Evolutionary conservation across 2,329 filamentous ascomycete species (phyloP).

Genomic region (Sordariomycetes sp.): DNA sequence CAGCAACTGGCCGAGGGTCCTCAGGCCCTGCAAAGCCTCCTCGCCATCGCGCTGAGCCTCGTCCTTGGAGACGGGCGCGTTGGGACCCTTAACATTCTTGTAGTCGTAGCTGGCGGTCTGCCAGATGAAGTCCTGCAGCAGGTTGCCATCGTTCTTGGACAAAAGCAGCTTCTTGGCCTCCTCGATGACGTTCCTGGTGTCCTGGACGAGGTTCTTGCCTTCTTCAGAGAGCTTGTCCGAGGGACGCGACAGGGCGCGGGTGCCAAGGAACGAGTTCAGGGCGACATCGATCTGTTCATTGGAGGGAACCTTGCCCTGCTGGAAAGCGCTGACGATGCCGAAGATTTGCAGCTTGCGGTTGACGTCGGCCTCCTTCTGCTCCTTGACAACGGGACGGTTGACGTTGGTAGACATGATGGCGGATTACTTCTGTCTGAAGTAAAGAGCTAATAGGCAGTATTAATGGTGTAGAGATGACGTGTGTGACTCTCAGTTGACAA

Average conservation of each 20-base stretch:
- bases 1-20: conserved; percentile 78
- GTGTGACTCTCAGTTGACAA: not conserved
- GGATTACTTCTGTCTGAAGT: not conserved
- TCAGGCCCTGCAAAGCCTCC: conserved; percentile 73
- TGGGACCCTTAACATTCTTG: conserved; percentile 51
- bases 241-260: conserved; percentile 59
- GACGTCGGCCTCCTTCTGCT: conserved; percentile 76
- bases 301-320: conserved; percentile 83
- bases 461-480: not conserved
- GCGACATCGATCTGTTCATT: conserved; percentile 96
- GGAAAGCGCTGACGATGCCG: conserved; percentile 79
- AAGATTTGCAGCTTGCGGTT: conserved; percentile 93
- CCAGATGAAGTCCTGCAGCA: conserved; percentile 96
- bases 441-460: not conserved
- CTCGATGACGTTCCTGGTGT: conserved; percentile 71
- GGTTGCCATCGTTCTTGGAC: conserved; percentile 89
- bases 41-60: conserved; percentile 75
- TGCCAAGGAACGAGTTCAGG: conserved; percentile 76
- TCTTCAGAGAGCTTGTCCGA: conserved; percentile 73
- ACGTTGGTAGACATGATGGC: conserved; percentile 37
- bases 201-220: conserved; percentile 67
- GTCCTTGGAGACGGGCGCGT: conserved; percentile 64
- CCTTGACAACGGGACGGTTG: conserved; percentile 64
- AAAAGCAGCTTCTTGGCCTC: conserved; percentile 79
- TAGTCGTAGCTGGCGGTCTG: conserved; percentile 70